Evolutionary conservation across 2,329 filamentous ascomycete species (phyloP).

Genomic region (Colletotrichum filicis): DNA sequence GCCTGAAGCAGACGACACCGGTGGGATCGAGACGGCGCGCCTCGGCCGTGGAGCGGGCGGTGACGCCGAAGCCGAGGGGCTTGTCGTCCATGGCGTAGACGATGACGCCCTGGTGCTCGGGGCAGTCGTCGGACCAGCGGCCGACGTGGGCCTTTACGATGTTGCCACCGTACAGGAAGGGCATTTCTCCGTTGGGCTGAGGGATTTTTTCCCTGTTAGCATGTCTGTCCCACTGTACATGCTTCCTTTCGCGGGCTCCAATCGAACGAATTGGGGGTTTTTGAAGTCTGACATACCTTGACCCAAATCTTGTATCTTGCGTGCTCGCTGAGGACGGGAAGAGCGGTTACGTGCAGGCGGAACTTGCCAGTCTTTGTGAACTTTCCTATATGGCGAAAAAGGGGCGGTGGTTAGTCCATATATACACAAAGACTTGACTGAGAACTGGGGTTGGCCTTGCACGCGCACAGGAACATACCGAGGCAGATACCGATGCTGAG

Average conservation of each 20-base stretch:
- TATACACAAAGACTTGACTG: background rate
- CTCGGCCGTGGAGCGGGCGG: slow-evolving; percentile 87
- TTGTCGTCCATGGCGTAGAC: slow-evolving; percentile 94
- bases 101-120: slow-evolving; percentile 91
- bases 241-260: too few relatives aligned
- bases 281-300: slow-evolving; percentile 55
- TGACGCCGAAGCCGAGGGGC: slow-evolving; percentile 93
- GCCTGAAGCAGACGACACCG: slow-evolving; percentile 87
- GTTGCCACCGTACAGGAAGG: slow-evolving; percentile 94
- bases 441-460: background rate
- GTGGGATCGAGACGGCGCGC: slow-evolving; percentile 89
- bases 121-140: slow-evolving; percentile 89
- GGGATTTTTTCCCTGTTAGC: background rate
- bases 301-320: slow-evolving; percentile 98
- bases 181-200: slow-evolving; percentile 90
- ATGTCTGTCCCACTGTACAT: background rate
- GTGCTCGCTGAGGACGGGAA: slow-evolving; percentile 89
- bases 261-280: background rate
- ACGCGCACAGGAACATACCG: slow-evolving; percentile 50
- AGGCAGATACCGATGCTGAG: slow-evolving; percentile 91
- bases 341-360: slow-evolving; percentile 87
- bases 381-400: slow-evolving; percentile 69
- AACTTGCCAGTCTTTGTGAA: slow-evolving; percentile 98
- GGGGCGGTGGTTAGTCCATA: background rate
- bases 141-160: slow-evolving; percentile 78